Evolutionary conservation across 148 eudicot genomes (phyloP), one percentile per base, ranked within the genome.

Genomic region (Bassia scoparia): DNA sequence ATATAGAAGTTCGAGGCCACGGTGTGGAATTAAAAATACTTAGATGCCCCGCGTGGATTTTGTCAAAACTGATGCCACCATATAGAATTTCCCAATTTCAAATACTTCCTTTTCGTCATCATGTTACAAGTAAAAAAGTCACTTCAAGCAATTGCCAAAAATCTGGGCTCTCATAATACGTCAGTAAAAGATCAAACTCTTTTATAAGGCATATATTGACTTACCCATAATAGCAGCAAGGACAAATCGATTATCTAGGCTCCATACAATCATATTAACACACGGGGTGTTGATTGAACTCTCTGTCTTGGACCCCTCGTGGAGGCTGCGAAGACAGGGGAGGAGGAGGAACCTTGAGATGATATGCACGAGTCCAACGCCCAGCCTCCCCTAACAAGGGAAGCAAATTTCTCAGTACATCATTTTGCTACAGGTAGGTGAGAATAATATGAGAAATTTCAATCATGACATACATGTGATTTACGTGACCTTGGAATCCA

Each of bases 141-240:
- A 3, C 12, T 34, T 11, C 16, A 70, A 65, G 66, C 59, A 16
- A 38, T 37, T 37, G 54, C 34, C 38, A 23, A 58, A 17, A 7
- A 68, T 30, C 27, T 13, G 14, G 29, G 37, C 50, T 56, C 31
- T 26, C 61, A 23, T 61, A 64, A 49, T 16, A 34, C 18, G 21
- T 29, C 31, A 50, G 13, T 24, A 15, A 46, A 46, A 15, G 50
- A 27, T 43, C 52, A 77, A 61, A 16, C 41, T 26, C 5, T 21
- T 30, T 17, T 29, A 29, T 12, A 52, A 69, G 52, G 49, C 58
- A 49, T 17, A 58, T 23, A 70, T 70, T 69, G 82, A 76, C 91
- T 73, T 80, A 95, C 97, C 97, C 99, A 89, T 93, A 70, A 93
- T 89, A 77, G 98, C 96, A 74, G 98, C 98, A 77, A 93, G 97